Conservation (phyloP, 169 alveolate genomes). For the Eimeria tenella region DNA sequence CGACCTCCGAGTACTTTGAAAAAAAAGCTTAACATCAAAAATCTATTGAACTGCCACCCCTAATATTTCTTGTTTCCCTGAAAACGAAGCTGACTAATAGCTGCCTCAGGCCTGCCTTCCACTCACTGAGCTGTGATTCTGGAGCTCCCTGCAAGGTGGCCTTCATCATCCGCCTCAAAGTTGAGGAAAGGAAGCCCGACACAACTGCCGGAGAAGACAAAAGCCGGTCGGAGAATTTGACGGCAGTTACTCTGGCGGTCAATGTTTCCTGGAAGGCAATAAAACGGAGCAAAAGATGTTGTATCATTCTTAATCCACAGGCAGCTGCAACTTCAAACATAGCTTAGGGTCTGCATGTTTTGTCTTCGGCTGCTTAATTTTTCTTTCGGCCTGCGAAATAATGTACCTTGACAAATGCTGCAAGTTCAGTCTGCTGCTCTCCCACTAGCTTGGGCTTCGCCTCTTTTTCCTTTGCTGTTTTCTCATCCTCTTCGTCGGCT, state of each 20-base stretch:
- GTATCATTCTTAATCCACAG: not conserved
- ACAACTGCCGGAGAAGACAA: slow-evolving; percentile 93
- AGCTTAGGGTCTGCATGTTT: too few relatives aligned
- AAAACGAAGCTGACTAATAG: too few relatives aligned
- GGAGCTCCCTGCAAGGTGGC: slow-evolving; percentile 83
- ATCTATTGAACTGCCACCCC: not conserved
- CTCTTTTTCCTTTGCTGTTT: slow-evolving; percentile 24
- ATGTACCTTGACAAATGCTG: slow-evolving; percentile 81
- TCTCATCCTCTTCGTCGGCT: slow-evolving; percentile 45
- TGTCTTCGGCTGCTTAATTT: too few relatives aligned
- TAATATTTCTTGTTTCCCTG: too few relatives aligned
- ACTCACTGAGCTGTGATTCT: slow-evolving; percentile 79
- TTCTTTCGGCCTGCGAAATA: not conserved
- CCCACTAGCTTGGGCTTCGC: slow-evolving; percentile 78
- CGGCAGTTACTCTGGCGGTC: slow-evolving; percentile 87
- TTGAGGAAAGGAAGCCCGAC: slow-evolving; percentile 91
- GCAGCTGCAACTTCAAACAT: not conserved
- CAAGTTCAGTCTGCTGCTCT: slow-evolving; percentile 79
- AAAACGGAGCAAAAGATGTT: not conserved
- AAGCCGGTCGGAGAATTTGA: slow-evolving; percentile 92
- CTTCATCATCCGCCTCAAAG: slow-evolving; percentile 84
- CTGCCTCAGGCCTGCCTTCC: too few relatives aligned
- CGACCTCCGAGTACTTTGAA: not conserved
- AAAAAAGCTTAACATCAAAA: not conserved
- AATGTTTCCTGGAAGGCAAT: slow-evolving; percentile 80